These are phyloP conservation scores for Oryza longistaminata DNA, from an alignment of 176 grass and related monocot species.

Conservation along the genomic window DNA sequence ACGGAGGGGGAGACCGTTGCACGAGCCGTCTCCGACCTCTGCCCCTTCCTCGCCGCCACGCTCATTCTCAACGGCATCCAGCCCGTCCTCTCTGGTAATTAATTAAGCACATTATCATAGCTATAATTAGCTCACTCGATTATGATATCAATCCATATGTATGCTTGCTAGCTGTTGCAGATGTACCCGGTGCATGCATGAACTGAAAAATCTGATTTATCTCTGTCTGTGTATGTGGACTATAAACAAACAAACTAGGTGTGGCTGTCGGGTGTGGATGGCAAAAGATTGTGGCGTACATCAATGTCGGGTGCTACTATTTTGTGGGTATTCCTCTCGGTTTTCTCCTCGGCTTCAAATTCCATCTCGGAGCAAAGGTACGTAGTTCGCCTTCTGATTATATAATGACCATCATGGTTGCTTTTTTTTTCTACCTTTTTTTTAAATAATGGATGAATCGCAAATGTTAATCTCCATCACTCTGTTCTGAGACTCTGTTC, in stretches of 20 bases:
- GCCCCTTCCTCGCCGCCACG: conserved; percentile 45
- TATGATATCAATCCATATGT: background rate
- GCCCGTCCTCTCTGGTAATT: conserved; percentile 26
- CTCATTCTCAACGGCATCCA: conserved; percentile 37
- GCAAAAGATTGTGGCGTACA: conserved; percentile 43
- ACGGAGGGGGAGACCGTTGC: conserved; percentile 53
- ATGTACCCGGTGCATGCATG: too few relatives aligned
- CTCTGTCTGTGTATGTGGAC: too few relatives aligned
- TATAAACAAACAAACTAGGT: background rate
- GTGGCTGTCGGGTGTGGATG: conserved; percentile 45
- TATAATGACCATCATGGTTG: too few relatives aligned
- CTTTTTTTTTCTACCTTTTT: too few relatives aligned
- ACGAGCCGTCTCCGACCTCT: conserved; percentile 53
- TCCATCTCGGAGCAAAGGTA: background rate
- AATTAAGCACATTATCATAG: background rate
- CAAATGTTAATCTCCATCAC: background rate
- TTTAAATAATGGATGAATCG: too few relatives aligned
- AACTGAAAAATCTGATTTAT: too few relatives aligned
- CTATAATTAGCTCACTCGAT: too few relatives aligned
- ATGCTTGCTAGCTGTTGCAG: too few relatives aligned
- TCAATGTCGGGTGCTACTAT: conserved; percentile 45
- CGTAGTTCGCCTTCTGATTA: too few relatives aligned
- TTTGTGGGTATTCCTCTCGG: conserved; percentile 31
- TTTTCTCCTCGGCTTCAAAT: conserved; percentile 6
- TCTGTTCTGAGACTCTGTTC: background rate